A percentile compares a stretch with the other conserved stretches of the same genome.
These are phyloP conservation scores for Penicillium soppii DNA, from an alignment of 495 filamentous ascomycete genomes.

Conservation along the genomic window DNA sequence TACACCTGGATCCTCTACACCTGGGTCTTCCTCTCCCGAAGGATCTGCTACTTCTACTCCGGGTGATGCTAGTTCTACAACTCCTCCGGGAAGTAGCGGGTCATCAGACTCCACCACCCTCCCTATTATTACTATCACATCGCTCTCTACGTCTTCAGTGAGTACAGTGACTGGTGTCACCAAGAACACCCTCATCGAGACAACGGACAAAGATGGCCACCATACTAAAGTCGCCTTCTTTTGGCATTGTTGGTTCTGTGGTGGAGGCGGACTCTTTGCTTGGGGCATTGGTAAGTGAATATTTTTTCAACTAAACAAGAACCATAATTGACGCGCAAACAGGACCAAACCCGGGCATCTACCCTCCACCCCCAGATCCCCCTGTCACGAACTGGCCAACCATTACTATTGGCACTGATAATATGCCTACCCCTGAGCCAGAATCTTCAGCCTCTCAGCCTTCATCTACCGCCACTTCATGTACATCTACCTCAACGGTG, in stretches of 20 bases:
- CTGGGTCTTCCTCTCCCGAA: neutral
- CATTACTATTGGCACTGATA: neutral
- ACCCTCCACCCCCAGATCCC: neutral
- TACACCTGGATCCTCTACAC: neutral
- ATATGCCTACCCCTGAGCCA: neutral
- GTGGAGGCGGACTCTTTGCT: neutral
- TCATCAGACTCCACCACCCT: neutral
- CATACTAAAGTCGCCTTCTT: neutral
- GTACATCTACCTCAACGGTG: neutral
- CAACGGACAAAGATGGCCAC: neutral
- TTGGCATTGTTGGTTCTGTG: constrained; percentile 1
- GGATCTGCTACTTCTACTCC: neutral
- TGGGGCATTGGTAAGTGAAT: neutral
- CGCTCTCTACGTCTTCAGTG: neutral
- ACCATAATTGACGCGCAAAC: neutral
- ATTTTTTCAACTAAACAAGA: neutral
- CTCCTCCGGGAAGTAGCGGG: neutral
- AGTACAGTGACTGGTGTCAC: neutral
- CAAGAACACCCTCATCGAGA: neutral
- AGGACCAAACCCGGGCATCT: neutral
- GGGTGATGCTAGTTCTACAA: neutral
- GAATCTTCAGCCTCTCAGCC: neutral
- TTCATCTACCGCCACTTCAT: neutral
- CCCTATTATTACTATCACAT: neutral
- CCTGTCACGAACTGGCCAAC: neutral